Evolutionary conservation across 345 rosid species (phyloP).

Genomic region (Mercurialis annua): DNA sequence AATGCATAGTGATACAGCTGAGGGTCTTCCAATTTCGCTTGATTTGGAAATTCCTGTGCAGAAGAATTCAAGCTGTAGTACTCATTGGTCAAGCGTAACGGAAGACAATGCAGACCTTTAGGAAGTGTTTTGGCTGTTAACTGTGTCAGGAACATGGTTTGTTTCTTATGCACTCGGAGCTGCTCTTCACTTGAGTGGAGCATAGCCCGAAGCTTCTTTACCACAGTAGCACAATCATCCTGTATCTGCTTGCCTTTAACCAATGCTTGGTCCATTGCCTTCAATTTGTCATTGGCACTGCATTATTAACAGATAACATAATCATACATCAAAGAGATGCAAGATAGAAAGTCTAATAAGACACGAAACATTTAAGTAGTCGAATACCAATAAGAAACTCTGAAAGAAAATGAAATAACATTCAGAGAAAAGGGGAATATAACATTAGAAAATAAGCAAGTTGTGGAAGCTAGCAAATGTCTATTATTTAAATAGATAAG

Average conservation of each 20-base stretch:
- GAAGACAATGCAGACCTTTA: constrained; percentile 98
- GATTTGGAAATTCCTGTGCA: constrained; percentile 62
- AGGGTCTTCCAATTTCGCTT: constrained; percentile 69
- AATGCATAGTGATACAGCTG: constrained; percentile 78
- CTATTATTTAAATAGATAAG: constrained; percentile 21
- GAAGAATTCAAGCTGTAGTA: constrained; percentile 65
- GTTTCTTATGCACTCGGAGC: constrained; percentile 89
- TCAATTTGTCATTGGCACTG: constrained; percentile 72
- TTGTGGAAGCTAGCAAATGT: not conserved
- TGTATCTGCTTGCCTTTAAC: constrained; percentile 81
- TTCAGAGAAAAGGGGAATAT: not conserved
- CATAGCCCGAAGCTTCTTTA: constrained; percentile 94
- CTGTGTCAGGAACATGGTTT: constrained; percentile 87
- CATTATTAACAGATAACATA: constrained; percentile 15
- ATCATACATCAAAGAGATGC: not conserved
- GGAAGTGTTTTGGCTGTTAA: constrained; percentile 95
- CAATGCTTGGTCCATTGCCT: constrained; percentile 83
- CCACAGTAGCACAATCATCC: constrained; percentile 81
- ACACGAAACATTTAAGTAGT: not conserved
- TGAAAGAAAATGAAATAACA: not conserved
- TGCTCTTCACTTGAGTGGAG: constrained; percentile 97
- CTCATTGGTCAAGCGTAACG: constrained; percentile 83
- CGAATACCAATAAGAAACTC: not conserved
- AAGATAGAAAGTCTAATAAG: not conserved
- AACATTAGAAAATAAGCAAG: not conserved